Evolutionary conservation across 768 basidiomycete genomes (phyloP), one percentile per base, ranked within the genome.

Genomic region (Mrakia hoshinonis): DNA sequence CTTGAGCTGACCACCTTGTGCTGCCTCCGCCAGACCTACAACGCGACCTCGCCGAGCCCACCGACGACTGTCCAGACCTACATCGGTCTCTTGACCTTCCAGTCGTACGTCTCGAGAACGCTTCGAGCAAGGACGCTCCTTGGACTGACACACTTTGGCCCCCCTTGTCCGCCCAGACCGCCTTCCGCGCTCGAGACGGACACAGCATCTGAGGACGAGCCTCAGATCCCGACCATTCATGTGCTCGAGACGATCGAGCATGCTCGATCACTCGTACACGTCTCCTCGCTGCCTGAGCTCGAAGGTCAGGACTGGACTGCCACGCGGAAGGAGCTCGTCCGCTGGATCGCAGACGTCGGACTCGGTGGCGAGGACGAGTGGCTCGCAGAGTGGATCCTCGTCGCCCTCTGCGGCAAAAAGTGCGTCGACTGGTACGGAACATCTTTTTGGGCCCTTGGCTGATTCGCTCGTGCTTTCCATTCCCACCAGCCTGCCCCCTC

Each of bases 361-460:
- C n/a, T 78, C 0, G 74, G 72, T 13, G 76, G 76, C 0, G 78
- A 79, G 67, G 26, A 61, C 20, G 69, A 75, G 36, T 72, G 70
- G 70, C 77, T 77, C 0, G 78, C 76, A 2, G 75, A 78, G 60
- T 78, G 75, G 75, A 52, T 77, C 0, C 60, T 79, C 5, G 67
- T 77, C 1, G 67, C 74, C n/a, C 63, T 79, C 24, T 51, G 77
- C 36, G 34, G 58, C 1, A 61, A 38, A 34, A 61, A 61, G 58
- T 61, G 36, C n/a, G 36, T 43, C 7, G 43, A 43, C 7, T 7
- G 7, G 34, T 61, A 3, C 5, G 5, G 49, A 5, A 51, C 20
- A 5, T 51, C 6, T 55, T 24, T 55, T 31, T n/a, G n/a, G n/a
- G n/a, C n/a, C n/a, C 55, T 18, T 24, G 13, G 10, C 29, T 34